Evolutionary conservation across 768 basidiomycete genomes (phyloP).

Genomic region (Polyporus arcularius): DNA sequence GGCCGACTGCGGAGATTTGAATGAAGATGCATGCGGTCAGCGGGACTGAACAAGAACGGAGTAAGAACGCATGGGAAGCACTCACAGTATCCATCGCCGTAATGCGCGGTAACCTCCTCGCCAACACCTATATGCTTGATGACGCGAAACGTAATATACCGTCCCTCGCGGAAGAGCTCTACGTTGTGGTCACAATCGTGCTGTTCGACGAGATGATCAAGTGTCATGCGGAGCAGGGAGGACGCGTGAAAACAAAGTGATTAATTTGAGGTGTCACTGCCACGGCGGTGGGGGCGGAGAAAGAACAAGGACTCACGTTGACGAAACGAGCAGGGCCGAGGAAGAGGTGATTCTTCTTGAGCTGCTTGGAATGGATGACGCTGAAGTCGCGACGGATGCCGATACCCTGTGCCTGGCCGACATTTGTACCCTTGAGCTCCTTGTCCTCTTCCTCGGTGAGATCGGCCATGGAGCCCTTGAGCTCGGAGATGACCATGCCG

Average conservation of each 20-base stretch:
- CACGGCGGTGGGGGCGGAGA: constrained; percentile 6
- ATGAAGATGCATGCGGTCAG: constrained; percentile 11
- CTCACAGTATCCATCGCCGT: constrained; percentile 90
- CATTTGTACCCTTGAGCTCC: constrained; percentile 82
- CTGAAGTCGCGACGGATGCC: constrained; percentile 83
- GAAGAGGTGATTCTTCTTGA: constrained; percentile 92
- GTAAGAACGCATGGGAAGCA: constrained; percentile 21
- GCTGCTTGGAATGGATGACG: constrained; percentile 88
- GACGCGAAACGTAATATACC: constrained; percentile 87
- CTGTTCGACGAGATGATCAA: constrained; percentile 37
- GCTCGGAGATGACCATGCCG: constrained; percentile 77
- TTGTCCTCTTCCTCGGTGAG: constrained; percentile 83
- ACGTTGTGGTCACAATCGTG: constrained; percentile 91
- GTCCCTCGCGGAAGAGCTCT: constrained; percentile 85
- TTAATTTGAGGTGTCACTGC: not conserved
- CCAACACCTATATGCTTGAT: constrained; percentile 75
- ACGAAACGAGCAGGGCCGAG: constrained; percentile 91
- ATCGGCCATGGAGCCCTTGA: constrained; percentile 90
- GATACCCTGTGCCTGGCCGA: constrained; percentile 53
- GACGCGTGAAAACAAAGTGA: constrained; percentile 2
- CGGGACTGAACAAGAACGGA: not conserved
- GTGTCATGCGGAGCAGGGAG: constrained; percentile 17
- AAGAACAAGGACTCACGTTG: constrained; percentile 58
- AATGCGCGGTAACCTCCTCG: constrained; percentile 89
- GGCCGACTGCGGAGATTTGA: constrained; percentile 49